phyloP scores from a whole-genome alignment of 345 rosid genomes.

The Populus tremula region DNA sequence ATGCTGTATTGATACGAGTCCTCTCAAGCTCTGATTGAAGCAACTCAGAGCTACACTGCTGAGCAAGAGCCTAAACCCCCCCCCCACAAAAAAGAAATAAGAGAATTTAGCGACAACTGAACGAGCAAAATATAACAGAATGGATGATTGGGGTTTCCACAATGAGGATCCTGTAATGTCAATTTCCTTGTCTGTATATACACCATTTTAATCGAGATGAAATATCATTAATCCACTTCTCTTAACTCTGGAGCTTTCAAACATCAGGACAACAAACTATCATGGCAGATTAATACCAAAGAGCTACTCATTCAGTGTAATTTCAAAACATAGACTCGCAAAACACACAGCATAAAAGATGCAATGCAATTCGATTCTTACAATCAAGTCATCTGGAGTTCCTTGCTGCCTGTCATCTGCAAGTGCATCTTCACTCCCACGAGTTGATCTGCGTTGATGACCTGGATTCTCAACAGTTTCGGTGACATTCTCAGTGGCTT shows the following conservation, averaged over 20 bases:
- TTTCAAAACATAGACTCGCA: neutral
- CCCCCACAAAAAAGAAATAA: neutral
- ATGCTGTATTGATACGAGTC: conserved; percentile 87
- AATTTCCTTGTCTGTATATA: neutral
- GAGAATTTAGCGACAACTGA: neutral
- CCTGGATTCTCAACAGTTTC: conserved; percentile 69
- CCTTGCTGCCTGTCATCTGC: conserved; percentile 80
- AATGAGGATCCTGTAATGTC: neutral
- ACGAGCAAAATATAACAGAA: neutral
- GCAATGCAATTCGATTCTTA: conserved; percentile 33
- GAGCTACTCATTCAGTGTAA: neutral
- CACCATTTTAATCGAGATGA: neutral
- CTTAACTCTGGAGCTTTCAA: neutral
- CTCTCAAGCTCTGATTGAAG: conserved; percentile 84
- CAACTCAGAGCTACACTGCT: conserved; percentile 75
- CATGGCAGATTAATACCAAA: neutral
- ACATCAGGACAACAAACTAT: neutral
- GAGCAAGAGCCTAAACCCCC: conserved; percentile 63
- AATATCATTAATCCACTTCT: neutral
- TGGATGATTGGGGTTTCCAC: neutral
- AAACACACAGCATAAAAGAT: neutral
- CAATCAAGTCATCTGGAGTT: conserved; percentile 89
- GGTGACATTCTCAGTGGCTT: conserved; percentile 69
- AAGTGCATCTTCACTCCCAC: conserved; percentile 89
- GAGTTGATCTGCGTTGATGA: conserved; percentile 74